Evolutionary conservation across 2,329 filamentous ascomycete genomes (phyloP).

Genomic region (Anisogramma anomala): DNA sequence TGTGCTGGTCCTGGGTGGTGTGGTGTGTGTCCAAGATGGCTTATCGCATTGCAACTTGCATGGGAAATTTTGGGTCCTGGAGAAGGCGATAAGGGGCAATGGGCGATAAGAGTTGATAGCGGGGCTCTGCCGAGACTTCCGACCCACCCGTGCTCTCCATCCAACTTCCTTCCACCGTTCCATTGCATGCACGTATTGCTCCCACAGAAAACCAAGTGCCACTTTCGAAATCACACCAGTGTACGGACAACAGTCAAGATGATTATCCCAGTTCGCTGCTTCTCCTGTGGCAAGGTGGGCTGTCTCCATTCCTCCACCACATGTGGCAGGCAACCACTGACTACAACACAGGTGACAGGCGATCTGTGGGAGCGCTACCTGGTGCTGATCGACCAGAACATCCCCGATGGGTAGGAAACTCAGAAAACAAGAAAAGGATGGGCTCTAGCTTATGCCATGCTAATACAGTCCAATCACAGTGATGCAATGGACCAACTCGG

Average conservation of each 20-base stretch:
- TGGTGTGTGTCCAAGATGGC: conserved; percentile 13
- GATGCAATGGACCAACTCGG: conserved; percentile 94
- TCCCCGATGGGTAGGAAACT: conserved; percentile 56
- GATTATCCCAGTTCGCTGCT: conserved; percentile 98
- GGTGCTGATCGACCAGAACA: conserved; percentile 68
- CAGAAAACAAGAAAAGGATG: background rate
- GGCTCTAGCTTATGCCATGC: conserved; percentile 16
- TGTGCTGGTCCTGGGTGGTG: conserved; percentile 2
- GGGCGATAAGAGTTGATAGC: conserved; percentile 8
- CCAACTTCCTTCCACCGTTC: too few species aligned
- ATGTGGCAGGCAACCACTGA: conserved; percentile 20
- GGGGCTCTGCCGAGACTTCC: background rate
- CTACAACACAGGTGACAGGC: conserved; percentile 63
- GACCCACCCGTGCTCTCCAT: too few species aligned
- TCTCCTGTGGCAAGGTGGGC: conserved; percentile 93
- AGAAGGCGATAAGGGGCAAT: too few species aligned
- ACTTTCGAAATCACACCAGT: too few species aligned
- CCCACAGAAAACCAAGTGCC: too few species aligned
- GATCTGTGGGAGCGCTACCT: conserved; percentile 97
- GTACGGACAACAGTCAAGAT: conserved; percentile 56
- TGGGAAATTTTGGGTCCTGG: conserved; percentile 14
- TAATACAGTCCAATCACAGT: conserved; percentile 36
- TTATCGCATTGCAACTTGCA: conserved; percentile 14
- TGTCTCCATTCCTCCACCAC: background rate
- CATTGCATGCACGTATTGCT: too few species aligned